Percentiles rank a stretch among this genome's conserved stretches.
These are phyloP conservation scores for Skeletonema tropicum DNA, from an alignment of 108 stramenopile genomes.

Conservation along the genomic window DNA sequence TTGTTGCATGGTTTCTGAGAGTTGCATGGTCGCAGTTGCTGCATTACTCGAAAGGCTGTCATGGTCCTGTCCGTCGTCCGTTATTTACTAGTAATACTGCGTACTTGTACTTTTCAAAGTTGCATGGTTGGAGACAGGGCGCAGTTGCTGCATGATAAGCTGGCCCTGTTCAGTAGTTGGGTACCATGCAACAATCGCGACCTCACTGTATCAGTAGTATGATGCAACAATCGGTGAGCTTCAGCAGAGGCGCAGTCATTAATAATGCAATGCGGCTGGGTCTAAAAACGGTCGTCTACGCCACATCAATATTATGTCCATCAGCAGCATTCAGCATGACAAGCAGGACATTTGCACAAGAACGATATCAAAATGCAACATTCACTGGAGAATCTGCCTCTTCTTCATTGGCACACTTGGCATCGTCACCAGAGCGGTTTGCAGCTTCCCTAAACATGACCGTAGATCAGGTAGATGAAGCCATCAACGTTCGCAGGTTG, in stretches of 20 bases:
- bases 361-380: neutral
- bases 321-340: neutral
- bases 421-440: slow-evolving; percentile 20
- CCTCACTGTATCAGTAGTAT: no score
- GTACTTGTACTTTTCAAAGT: no score
- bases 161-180: no score
- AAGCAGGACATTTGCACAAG: neutral
- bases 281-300: neutral
- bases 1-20: no score
- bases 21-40: no score
- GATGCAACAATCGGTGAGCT: no score
- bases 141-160: no score
- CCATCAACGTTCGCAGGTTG: slow-evolving; percentile 18
- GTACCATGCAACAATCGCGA: no score
- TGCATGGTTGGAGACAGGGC: no score
- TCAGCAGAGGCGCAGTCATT: neutral
- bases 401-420: slow-evolving; percentile 14
- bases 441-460: slow-evolving; percentile 27
- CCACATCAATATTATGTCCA: neutral
- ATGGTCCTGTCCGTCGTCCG: no score
- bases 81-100: no score
- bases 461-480: slow-evolving; percentile 16
- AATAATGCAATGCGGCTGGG: neutral
- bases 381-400: neutral
- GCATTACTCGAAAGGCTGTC: no score